Evolutionary conservation across 257 asterid species (phyloP), one percentile per base, ranked within the genome.

Genomic region (Anisodus acutangulus): DNA sequence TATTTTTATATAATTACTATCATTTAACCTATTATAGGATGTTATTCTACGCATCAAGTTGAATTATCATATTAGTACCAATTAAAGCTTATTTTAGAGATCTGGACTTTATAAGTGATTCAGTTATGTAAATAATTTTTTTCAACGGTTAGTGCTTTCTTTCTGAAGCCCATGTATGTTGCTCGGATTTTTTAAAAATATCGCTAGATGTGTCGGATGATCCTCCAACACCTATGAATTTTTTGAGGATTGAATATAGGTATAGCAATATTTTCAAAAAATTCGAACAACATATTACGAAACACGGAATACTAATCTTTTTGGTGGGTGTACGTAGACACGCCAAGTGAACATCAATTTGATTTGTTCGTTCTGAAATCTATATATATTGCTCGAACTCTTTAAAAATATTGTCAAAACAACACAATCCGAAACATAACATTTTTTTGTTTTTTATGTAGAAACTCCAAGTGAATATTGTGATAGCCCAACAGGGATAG

Each of bases 401-500:
- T 39, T 68, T 0, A 15, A 68, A 68, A 15, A 9, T 39, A 37
- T 0, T 0, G 7, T 69, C 3, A 26, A 2, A 39, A 0, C 22
- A 67, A 35, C 49, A 35, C 2, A 39, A 16, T 0, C 1, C 6
- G 7, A 37, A 68, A 68, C 13, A 15, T 17, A 41, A 45, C 58
- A 41, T 41, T 0, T 15, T 9, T 9, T 45, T 9, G 2, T 9
- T 1, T 45, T 4, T 4, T 12, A 0, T 64, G 87, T 90, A 95
- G 98, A 90, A 15, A 89, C 72, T 37, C 90, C 81, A 51, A 92
- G 92, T 60, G 95, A 95, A n/a, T 89, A 81, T 9, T 82, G 91
- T 31, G 95, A 83, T 3, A 91, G 90, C 67, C 92, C 90, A 17
- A 81, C 64, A 0, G 66, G 64, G n/a, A 15, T 49, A 67, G 91